Percentiles rank a stretch among this genome's conserved stretches.
These are phyloP conservation scores for Tylopilus sp. DNA, from an alignment of 768 basidiomycete species.

Conservation along the genomic window DNA sequence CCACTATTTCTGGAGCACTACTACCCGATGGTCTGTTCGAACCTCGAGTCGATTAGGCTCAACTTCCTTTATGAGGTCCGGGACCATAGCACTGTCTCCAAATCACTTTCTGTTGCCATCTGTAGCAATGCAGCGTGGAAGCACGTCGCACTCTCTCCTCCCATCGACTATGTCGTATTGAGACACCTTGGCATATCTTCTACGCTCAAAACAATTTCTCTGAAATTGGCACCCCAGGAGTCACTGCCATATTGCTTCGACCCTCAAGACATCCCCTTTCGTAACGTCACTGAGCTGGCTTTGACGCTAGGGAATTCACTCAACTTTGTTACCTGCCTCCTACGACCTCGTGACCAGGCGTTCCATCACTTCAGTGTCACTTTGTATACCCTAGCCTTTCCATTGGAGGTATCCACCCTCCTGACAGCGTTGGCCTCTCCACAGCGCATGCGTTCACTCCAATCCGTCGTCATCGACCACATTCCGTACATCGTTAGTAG, in stretches of 20 bases:
- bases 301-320: background rate
- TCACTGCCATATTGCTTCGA: background rate
- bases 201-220: background rate
- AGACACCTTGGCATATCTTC: background rate
- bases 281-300: background rate
- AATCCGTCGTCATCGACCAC: background rate
- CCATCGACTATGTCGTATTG: background rate
- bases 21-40: background rate
- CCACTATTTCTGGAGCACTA: background rate
- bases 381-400: background rate
- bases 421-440: background rate
- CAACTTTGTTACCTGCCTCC: background rate
- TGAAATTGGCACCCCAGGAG: background rate
- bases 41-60: constrained; percentile 1
- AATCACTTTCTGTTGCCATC: background rate
- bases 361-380: background rate
- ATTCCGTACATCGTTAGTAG: too few species aligned
- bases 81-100: background rate
- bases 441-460: constrained; percentile 3
- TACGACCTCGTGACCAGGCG: background rate
- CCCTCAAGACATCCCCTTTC: background rate
- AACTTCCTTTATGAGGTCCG: background rate
- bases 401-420: background rate
- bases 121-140: background rate
- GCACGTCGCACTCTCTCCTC: background rate